A percentile compares a stretch with the other conserved stretches of the same genome.
Conservation (phyloP, 2,329 filamentous ascomycete genomes). For the Emergomyces orientalis region DNA sequence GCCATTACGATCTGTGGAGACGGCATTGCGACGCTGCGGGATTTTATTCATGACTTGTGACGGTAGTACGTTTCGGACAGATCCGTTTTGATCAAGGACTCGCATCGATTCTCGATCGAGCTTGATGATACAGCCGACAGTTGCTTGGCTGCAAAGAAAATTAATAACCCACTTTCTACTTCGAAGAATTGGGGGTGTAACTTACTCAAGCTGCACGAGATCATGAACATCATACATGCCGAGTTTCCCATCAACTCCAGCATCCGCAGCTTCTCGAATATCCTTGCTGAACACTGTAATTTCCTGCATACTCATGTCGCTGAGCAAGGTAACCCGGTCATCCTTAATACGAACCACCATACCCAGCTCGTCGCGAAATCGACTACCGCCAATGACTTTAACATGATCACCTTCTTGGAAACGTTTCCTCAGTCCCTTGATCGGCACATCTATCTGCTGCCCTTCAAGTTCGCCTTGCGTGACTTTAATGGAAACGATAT, state of each 20-base stretch:
- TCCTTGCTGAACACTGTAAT: constrained; percentile 98
- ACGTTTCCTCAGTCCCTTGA: constrained; percentile 82
- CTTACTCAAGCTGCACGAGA: constrained; percentile 79
- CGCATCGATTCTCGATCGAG: constrained; percentile 88
- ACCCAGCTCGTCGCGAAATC: constrained; percentile 88
- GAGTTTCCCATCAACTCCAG: constrained; percentile 70
- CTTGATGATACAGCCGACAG: constrained; percentile 87
- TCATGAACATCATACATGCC: constrained; percentile 89
- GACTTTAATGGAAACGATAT: constrained; percentile 84
- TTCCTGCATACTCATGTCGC: constrained; percentile 84
- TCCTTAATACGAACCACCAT: constrained; percentile 92
- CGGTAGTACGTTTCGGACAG: constrained; percentile 70
- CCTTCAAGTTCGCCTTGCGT: constrained; percentile 72
- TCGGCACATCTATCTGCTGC: constrained; percentile 82
- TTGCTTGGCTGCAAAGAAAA: constrained; percentile 52
- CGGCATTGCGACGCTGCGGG: constrained; percentile 68
- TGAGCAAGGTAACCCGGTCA: constrained; percentile 85
- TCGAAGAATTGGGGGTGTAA: constrained; percentile 14
- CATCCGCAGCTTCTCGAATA: constrained; percentile 83
- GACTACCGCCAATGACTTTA: constrained; percentile 94
- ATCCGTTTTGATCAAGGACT: constrained; percentile 83
- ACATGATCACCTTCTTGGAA: constrained; percentile 94
- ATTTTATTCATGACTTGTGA: constrained; percentile 89
- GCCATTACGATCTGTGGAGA: constrained; percentile 86
- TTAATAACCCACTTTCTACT: not conserved